phyloP scores from a whole-genome alignment of 148 eudicot genomes.

The Arbutus unedo region DNA sequence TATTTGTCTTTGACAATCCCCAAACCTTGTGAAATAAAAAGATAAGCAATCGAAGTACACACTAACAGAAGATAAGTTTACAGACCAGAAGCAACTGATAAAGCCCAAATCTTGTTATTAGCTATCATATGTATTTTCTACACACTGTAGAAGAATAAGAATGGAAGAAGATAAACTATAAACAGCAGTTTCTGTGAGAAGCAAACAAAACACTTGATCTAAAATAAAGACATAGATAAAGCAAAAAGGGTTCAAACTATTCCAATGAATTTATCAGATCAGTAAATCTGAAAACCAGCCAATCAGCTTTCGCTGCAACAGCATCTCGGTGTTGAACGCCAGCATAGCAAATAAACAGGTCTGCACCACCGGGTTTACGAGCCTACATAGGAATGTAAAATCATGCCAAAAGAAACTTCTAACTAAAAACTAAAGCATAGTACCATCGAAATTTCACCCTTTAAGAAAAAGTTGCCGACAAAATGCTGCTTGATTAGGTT shows the following conservation, averaged over 20 bases:
- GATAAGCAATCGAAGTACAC: not conserved
- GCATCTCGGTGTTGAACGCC: slow-evolving; percentile 82
- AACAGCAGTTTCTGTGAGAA: not conserved
- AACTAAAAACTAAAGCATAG: not conserved
- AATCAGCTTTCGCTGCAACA: slow-evolving; percentile 88
- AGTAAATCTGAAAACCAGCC: slow-evolving; percentile 75
- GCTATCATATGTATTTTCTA: not conserved
- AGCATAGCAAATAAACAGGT: slow-evolving; percentile 84
- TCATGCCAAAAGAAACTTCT: not conserved
- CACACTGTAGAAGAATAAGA: not conserved
- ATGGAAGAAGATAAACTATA: not conserved
- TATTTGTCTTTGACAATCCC: not conserved
- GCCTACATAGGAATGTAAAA: slow-evolving; percentile 40
- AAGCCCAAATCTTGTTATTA: not conserved
- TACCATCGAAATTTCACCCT: not conserved
- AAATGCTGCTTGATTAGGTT: not conserved
- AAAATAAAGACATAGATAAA: not conserved
- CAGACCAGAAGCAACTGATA: not conserved
- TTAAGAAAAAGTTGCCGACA: not conserved
- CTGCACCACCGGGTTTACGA: slow-evolving; percentile 90
- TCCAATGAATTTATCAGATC: slow-evolving; percentile 68
- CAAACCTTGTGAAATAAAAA: not conserved
- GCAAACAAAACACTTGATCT: not conserved
- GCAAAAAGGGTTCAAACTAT: slow-evolving; percentile 20
- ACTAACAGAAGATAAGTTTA: not conserved